Evolutionary conservation across 129 eudicot genomes (phyloP), one percentile per base, ranked within the genome.

Genomic region (Apium graveolens): DNA sequence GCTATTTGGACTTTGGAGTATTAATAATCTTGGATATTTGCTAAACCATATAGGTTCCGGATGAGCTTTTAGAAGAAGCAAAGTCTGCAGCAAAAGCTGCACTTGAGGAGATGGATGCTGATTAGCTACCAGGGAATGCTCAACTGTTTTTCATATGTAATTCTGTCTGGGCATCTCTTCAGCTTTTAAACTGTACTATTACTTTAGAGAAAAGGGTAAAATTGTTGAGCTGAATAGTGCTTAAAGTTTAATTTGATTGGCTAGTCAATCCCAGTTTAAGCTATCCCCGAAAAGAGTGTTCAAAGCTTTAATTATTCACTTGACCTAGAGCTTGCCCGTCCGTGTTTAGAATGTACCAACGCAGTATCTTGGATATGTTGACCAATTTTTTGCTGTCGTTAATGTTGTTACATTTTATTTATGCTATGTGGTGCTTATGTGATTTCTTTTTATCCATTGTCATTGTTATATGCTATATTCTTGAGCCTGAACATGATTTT

Each of bases 41-140:
- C 31, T 42, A 5, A 3, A 69, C 11, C 35, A 34, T 21, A 2
- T 69, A 89, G 93, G 93, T 89, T 63, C 93, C 91, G 4, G 93
- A 83, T 16, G 81, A 83, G 70, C 85, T 89, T 60, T 74, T 89
- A 68, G 90, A 80, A 77, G 87, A 82, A 78, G 93, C 93, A 34
- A 86, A 86, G 87, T 82, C 87, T 5, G 90, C 93, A 7, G 93
- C 93, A 57, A 87, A 82, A 78, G 90, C 93, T 5, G 93, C 93
- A 5, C 80, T 89, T 37, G 93, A 89, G 71, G 93, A 89, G 66
- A 89, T 89, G 93, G 93, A 89, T 80, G 93, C 91, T 7, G 80
- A 78, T 53, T 75, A 55, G 60, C 29, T 44, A 31, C 10, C 77
- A 7, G n/a, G 68, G 31, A 74, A 74, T 24, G 4, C 45, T 35